Evolutionary conservation across 306 rosid species (phyloP), one percentile per base, ranked within the genome.

Genomic region (Coriaria nepalensis): DNA sequence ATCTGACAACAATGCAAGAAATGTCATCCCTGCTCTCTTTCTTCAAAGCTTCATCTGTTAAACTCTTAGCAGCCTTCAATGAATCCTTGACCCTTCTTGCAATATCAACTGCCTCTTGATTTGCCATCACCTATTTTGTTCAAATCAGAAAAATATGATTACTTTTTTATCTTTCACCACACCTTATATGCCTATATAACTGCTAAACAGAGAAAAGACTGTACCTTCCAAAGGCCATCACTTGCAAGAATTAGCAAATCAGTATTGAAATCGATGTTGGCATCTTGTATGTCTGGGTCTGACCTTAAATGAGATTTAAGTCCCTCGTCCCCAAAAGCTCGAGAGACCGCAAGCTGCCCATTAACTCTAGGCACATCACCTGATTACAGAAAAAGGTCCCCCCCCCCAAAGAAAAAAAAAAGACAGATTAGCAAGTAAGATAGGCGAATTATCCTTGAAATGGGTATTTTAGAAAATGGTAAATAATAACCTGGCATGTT

Each of bases 1-100:
- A 59, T 32, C 64, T 55, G 49, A 59, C 49, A 34, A 67, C 73
- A 43, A 67, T 55, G 67, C 73, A 67, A n/a, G 71, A 67, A 60
- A 67, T 67, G 38, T 61, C 73, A 43, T 67, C 73, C 53, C 50
- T 60, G 49, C 73, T 67, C 14, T 67, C 55, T 42, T 51, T 54
- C 11, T 53, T 43, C 50, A 60, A 55, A 7, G 73, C 73, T 52
- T 61, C 67, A 6, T 33, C 46, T 5, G 65, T 60, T 56, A 67
- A 51, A 12, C 54, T 55, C 62, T 67, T 67, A 8, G 73, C 73
- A 2, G 67, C 73, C 8, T 62, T 37, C 38, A 48, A 63, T 32
- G 73, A 59, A 44, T 67, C 73, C 49, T 61, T 67, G 13, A 67
- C 50, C 44, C 43, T 15, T 39, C 37, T 67, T 32, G 55, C 47